Evolutionary conservation across 768 basidiomycete species (phyloP).

Genomic region (Suillus subaureus): DNA sequence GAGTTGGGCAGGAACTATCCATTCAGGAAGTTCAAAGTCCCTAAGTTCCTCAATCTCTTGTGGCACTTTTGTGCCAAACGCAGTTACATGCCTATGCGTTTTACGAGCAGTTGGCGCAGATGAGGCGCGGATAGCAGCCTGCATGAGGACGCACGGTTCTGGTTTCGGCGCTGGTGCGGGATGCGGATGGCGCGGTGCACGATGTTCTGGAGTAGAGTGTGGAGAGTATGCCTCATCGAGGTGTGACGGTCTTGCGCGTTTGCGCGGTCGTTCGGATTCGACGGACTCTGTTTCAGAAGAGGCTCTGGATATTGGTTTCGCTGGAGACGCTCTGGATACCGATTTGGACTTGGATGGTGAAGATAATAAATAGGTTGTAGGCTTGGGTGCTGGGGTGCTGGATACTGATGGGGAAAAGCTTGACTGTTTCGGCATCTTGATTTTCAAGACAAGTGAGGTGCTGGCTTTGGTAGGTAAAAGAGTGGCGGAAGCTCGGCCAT

Average conservation of each 20-base stretch:
- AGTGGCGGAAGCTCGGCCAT: conserved; percentile 12
- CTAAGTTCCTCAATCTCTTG: conserved; percentile 45
- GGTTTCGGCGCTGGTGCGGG: conserved; percentile 17
- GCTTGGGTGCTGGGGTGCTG: conserved; percentile 21
- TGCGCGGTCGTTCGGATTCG: conserved; percentile 30
- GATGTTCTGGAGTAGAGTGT: conserved; percentile 28
- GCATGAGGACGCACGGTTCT: conserved; percentile 43
- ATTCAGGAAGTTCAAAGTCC: conserved; percentile 61
- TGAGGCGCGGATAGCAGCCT: conserved; percentile 52
- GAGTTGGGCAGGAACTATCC: conserved; percentile 37
- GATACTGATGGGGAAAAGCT: conserved; percentile 12
- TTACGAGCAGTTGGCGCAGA: conserved; percentile 46
- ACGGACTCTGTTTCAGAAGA: conserved; percentile 32
- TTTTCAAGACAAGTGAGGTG: conserved; percentile 36
- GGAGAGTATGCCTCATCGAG: conserved; percentile 26
- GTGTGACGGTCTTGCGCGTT: conserved; percentile 28
- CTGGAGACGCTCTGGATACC: conserved; percentile 16
- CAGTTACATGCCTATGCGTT: conserved; percentile 53
- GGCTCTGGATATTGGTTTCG: conserved; percentile 31
- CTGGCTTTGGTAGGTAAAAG: conserved; percentile 21
- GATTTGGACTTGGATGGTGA: conserved; percentile 4
- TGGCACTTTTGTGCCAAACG: conserved; percentile 65
- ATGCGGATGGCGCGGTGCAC: conserved; percentile 14
- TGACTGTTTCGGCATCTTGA: conserved; percentile 32
- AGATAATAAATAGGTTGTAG: conserved; percentile 11